These are phyloP conservation scores for Dendrobium chrysotoxum DNA, from an alignment of 106 monocot genomes.

Conservation along the genomic window DNA sequence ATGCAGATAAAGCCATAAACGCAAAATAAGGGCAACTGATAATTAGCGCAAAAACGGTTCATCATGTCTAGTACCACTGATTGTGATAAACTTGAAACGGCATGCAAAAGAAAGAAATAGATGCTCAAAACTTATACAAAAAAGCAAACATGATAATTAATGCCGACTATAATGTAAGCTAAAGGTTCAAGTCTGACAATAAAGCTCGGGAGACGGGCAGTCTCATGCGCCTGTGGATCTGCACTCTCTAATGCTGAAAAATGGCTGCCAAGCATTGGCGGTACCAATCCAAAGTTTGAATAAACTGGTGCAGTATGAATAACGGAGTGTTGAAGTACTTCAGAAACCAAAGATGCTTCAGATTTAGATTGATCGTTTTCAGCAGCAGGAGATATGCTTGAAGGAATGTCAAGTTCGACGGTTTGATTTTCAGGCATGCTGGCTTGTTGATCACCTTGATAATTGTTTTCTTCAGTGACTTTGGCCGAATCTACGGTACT, in stretches of 20 bases:
- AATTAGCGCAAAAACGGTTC: background rate
- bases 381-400: conserved; percentile 12
- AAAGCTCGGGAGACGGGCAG: conserved; percentile 39
- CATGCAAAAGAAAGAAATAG: background rate
- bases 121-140: background rate
- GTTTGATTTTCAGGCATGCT: conserved; percentile 30
- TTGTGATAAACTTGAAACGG: background rate
- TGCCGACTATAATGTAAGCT: background rate
- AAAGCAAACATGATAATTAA: conserved; percentile 1
- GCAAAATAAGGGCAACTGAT: background rate
- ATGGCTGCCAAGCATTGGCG: conserved; percentile 47
- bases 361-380: conserved; percentile 37
- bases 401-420: conserved; percentile 18
- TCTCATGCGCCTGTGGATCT: conserved; percentile 48
- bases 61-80: background rate
- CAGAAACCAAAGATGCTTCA: conserved; percentile 17
- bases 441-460: background rate
- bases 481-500: conserved; percentile 11
- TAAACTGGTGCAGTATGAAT: conserved; percentile 43
- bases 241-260: conserved; percentile 37
- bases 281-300: conserved; percentile 51
- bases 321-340: conserved; percentile 32
- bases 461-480: conserved; percentile 14
- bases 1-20: background rate
- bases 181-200: conserved; percentile 36